These are phyloP conservation scores for Fonsecaea pugnacius DNA, from an alignment of 2,329 filamentous ascomycete genomes.

Conservation along the genomic window DNA sequence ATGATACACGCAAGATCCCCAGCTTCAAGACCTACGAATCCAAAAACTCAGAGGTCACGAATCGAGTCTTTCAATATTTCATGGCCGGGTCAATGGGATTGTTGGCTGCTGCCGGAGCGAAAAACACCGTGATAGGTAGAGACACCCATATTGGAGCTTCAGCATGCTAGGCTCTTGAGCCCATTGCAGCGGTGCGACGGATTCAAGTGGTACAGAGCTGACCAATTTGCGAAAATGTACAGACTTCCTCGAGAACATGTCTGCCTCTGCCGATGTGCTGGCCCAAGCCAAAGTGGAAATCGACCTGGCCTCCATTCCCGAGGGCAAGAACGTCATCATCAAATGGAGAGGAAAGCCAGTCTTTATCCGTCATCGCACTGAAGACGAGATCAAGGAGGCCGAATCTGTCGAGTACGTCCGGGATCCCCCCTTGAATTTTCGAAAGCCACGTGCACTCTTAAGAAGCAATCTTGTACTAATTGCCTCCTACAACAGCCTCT, in stretches of 20 bases:
- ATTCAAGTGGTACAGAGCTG: constrained; percentile 17
- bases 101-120: constrained; percentile 88
- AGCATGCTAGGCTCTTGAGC: background rate
- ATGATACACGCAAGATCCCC: constrained; percentile 72
- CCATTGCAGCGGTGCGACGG: background rate
- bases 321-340: constrained; percentile 99
- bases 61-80: constrained; percentile 95
- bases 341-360: constrained; percentile 99
- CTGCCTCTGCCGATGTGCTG: constrained; percentile 95
- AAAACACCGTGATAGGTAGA: constrained; percentile 96
- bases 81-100: constrained; percentile 97
- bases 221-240: constrained; percentile 33
- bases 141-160: background rate
- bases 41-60: constrained; percentile 68
- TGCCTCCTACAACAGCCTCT: constrained; percentile 50
- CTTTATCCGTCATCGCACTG: constrained; percentile 98
- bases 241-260: constrained; percentile 99
- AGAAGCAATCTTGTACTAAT: constrained; percentile 6
- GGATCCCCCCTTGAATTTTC: background rate
- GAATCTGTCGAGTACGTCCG: constrained; percentile 71
- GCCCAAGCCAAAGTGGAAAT: constrained; percentile 99
- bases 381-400: constrained; percentile 90
- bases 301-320: constrained; percentile 86
- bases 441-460: background rate
- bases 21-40: constrained; percentile 87